phyloP scores from a whole-genome alignment of 805 yeast species.

The Cyberlindnera xishuangbannaensis region DNA sequence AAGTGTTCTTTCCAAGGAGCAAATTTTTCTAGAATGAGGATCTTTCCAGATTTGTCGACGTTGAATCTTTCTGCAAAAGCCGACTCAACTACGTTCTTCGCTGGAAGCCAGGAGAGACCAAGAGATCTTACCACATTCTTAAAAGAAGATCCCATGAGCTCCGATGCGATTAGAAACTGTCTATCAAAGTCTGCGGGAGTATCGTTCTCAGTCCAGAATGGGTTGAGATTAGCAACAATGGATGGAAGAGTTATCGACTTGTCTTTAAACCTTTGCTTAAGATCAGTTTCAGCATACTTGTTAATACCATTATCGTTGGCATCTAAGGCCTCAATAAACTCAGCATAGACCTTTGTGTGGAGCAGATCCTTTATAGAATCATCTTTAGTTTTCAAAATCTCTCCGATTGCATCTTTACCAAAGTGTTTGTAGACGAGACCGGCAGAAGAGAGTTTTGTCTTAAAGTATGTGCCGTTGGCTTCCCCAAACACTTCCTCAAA shows the following conservation, averaged over 20 bases:
- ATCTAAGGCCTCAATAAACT: conserved; percentile 86
- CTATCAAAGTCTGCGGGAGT: conserved; percentile 62
- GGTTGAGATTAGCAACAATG: conserved; percentile 74
- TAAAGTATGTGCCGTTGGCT: conserved; percentile 32
- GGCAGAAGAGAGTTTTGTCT: conserved; percentile 87
- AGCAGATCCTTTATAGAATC: conserved; percentile 51
- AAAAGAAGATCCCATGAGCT: conserved; percentile 80
- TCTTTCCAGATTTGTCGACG: conserved; percentile 64
- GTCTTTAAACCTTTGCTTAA: conserved; percentile 61
- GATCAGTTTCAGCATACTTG: conserved; percentile 50
- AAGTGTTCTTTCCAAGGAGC: conserved; percentile 97
- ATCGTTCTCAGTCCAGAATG: conserved; percentile 72
- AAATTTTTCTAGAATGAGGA: conserved; percentile 66
- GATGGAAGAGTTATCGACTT: conserved; percentile 72
- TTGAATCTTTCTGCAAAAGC: conserved; percentile 57
- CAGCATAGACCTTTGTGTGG: conserved; percentile 73
- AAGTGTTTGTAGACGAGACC: conserved; percentile 88
- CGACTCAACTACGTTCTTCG: conserved; percentile 66
- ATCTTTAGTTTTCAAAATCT: conserved; percentile 38
- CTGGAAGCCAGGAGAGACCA: conserved; percentile 90
- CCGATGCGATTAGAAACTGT: conserved; percentile 64
- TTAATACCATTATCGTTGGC: conserved; percentile 94
- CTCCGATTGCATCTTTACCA: conserved; percentile 62
- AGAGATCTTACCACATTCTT: conserved; percentile 56
- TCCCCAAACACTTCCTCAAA: conserved; percentile 66